Evolutionary conservation across 2,329 filamentous ascomycete genomes (phyloP), one percentile per base, ranked within the genome.

Genomic region (Zelopaecilomyces penicillatus): DNA sequence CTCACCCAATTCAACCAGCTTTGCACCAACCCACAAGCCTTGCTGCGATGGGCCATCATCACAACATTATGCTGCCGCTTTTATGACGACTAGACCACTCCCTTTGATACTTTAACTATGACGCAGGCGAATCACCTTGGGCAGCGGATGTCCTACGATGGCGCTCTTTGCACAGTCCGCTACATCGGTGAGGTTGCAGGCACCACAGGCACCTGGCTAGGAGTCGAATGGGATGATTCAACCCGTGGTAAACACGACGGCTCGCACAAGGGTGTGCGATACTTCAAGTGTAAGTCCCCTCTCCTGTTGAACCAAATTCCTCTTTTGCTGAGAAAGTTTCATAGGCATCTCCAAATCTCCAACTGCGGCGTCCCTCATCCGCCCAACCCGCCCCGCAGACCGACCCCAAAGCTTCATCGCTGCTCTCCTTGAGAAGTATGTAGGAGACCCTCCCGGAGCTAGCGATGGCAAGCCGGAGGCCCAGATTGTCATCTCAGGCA

Each of bases 221-320:
- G 93, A 39, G 87, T 97, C 39, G 93, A 98, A 74, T 98, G 93
- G 93, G 91, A 97, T 65, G 87, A 96, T 62, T 70, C 82, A 45
- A 75, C 73, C 33, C 77, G 90, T 57, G 93, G 93, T 49, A 97
- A 96, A 70, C 90, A 98, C 65, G 79, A 91, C 57, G 93, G 93
- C 47, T 81, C 83, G 49, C 82, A 94, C 65, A 81, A 85, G 51
- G 87, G 85, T 48, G 72, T 76, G 50, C 80, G 78, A 50, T 95
- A 96, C 61, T 97, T 97, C 58, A 69, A 74, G 54, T 95, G 91
- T 91, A 76, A 60, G 69, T 43, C 29, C 12, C 4, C 33, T 10
- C 35, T 29, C 5, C 11, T 19, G 19, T 19, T 19, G 19, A 19
- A 19, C 19, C 19, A 19, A 19, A 19, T 19, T 26, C 7, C 37